Evolutionary conservation across 164 flowering plant genomes (phyloP), one percentile per base, ranked within the genome.

Genomic region (Vitis cinerea): DNA sequence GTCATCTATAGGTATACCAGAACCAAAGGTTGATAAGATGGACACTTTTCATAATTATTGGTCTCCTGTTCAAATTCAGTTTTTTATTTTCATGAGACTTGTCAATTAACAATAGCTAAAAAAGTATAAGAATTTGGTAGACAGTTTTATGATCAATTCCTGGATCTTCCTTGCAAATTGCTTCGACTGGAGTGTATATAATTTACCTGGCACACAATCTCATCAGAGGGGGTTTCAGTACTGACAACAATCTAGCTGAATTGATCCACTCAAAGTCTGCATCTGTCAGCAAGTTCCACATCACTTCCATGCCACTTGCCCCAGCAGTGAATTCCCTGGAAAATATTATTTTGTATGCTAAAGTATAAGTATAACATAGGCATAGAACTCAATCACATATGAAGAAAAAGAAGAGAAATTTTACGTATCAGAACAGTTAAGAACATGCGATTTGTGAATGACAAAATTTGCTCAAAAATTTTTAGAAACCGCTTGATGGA

Each of bases 121-220:
- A 59, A 27, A 59, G 62, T 8, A 10, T 37, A 56, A 16, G 3
- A 19, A 56, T 56, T 56, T 56, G 1, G 23, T 59, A 44, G 47
- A 59, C 14, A 59, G 47, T 23, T 27, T n/a, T 53, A 13, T 3
- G 13, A 63, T 47, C 15, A 31, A 31, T 49, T 50, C 17, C 17
- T 50, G 10, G 11, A 29, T 52, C 17, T 50, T 27, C 55, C 54
- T 4, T 23, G n/a, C 16, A 10, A 59, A 23, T 4, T 56, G 16
- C 3, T 49, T 54, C 29, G 4, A 44, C 29, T 27, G 8, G 47
- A 37, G 48, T 9, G 19, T 14, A 50, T 1, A 17, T 8, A 1
- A 49, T 11, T 17, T 84, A 92, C 98, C 97, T 88, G 37, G 90
- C 91, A 79, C 99, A 94, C 50, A 92, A 73, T 64, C 97, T 91